Base-by-base conservation (phyloP, 2,329 filamentous ascomycete genomes). In the Coccinonectria pachysandricola region DNA sequence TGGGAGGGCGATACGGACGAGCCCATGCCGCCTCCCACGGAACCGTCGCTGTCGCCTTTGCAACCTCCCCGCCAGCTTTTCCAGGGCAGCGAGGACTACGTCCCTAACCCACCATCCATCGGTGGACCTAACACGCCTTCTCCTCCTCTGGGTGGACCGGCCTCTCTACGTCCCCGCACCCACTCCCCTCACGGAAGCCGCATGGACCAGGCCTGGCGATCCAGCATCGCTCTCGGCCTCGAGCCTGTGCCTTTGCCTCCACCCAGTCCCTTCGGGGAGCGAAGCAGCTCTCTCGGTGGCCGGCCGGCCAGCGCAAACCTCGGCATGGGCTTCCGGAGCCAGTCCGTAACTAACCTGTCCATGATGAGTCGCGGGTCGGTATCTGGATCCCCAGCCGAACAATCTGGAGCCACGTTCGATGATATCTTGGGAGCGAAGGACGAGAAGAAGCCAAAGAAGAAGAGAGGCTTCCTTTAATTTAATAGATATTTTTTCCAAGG, bases 401-500 rank as follows among this genome's bases (percentile, higher is more conserved):
- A 37, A 12, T 43, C 52, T 8, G 53, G 57, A 3, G 51, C 55
- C 15, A 67, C 63, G 0, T 67, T 67, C 42, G 63, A 67, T 35
- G 63, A 67, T 24, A 67, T 67, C 18, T 45, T 67, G 13, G 48
- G 46, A 15, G 33, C 42, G n/a, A 40, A 38, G 8, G 37, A 53
- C 21, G 39, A 42, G 7, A 50, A 52, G 35, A 53, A 52, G 34
- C 31, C 43, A 18, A 58, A 59, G 52, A 60, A 58, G 44, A 60
- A 57, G 49, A 49, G 50, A 24, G 48, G 57, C 24, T 61, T 59
- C 37, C 60, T 59, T 35, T 60, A 40, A 26, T 19, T 10, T n/a
- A n/a, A n/a, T n/a, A n/a, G n/a, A n/a, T n/a, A n/a, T n/a, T n/a
- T n/a, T n/a, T n/a, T n/a, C n/a, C n/a, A n/a, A n/a, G n/a, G n/a